These are phyloP conservation scores for Verticillium longisporum DNA, from an alignment of 2,329 filamentous ascomycete genomes.

Conservation along the genomic window DNA sequence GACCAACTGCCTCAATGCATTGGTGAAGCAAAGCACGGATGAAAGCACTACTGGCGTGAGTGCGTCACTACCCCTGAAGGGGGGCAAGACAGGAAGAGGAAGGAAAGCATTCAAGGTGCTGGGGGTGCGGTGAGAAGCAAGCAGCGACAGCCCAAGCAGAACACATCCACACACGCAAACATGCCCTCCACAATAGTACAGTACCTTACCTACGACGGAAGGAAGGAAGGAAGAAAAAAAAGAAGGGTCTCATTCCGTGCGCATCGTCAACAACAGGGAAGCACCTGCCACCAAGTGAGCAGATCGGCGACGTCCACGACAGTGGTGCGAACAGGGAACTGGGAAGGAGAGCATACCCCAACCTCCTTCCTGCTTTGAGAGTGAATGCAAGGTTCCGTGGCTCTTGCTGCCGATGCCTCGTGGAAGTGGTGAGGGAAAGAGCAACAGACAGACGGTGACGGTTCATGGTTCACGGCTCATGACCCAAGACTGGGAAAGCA, in stretches of 20 bases:
- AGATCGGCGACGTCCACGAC: background rate
- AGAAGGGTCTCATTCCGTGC: background rate
- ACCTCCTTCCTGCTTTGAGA: background rate
- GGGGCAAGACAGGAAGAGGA: background rate
- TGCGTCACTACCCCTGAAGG: background rate
- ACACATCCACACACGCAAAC: background rate
- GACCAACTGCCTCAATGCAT: background rate
- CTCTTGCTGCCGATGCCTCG: background rate
- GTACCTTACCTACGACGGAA: background rate
- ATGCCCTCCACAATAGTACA: background rate
- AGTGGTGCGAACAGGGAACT: background rate
- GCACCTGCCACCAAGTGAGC: background rate
- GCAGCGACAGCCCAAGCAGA: background rate
- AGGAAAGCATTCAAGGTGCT: background rate
- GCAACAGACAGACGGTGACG: background rate
- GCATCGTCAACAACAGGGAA: background rate
- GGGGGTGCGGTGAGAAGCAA: background rate
- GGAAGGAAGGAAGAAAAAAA: background rate
- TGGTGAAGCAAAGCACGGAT: background rate
- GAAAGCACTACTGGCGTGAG: background rate
- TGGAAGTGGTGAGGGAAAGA: background rate
- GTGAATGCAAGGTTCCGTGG: background rate
- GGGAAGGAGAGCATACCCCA: background rate
- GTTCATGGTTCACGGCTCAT: background rate
- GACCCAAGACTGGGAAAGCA: background rate